Evolutionary conservation across 2,329 filamentous ascomycete species (phyloP), one percentile per base, ranked within the genome.

Genomic region (Escovopsis weberi): DNA sequence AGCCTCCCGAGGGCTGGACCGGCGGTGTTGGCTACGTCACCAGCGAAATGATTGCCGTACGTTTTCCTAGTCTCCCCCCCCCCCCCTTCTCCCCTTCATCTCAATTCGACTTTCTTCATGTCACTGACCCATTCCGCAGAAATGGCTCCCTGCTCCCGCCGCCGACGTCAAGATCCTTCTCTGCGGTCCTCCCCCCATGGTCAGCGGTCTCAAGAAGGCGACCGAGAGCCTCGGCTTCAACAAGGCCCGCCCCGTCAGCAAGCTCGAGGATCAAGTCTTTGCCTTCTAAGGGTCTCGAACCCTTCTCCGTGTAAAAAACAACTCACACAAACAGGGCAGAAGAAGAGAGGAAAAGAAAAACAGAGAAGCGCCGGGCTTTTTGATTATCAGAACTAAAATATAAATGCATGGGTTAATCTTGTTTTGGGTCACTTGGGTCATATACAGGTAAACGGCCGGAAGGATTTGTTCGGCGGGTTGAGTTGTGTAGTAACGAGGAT

Each of bases 231-330:
- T 96, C 18, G 91, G 91, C 45, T 98, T 82, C 71, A 75, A 85
- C 59, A 96, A 96, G 74, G 85, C 91, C 36, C 78, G 80, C 47
- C 86, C 89, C 37, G 88, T 96, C 55, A 95, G 88, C 79, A 96
- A 96, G 77, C 79, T 96, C 42, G 84, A 89, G 60, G 91, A 98
- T 63, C 91, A 96, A 66, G 85, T 98, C 53, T 98, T 98, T 69
- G 87, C 85, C 59, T 98, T 98, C 67, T 68, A 64, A 35, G 15
- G 33, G 33, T 1, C n/a, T 33, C 12, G n/a, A 35, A 34, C 30
- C 30, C 18, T 19, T n/a, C 11, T 38, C 18, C n/a, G 34, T 41
- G 15, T 32, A 32, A 9, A 32, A 4, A 11, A 9, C 8, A 4
- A 32, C 11, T 6, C 28, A 11, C 3, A 32, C 28, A 32, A 9